These are phyloP conservation scores for Stenocarpella maydis DNA, from an alignment of 2,329 filamentous ascomycete genomes.

Conservation along the genomic window DNA sequence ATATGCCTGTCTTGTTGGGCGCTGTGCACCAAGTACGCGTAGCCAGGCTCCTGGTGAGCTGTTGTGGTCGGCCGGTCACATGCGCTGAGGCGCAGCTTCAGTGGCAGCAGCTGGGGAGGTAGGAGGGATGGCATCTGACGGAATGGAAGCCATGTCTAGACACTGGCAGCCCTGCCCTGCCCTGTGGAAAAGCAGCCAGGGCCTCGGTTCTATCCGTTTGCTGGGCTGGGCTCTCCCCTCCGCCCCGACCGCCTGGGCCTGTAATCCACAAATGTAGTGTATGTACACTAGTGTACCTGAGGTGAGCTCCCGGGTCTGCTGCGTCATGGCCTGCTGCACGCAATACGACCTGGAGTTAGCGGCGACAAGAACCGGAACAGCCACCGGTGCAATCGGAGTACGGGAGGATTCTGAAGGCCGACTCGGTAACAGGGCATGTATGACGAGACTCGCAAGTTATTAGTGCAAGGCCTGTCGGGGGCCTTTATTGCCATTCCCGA, in stretches of 20 bases:
- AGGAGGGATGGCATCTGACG: not conserved
- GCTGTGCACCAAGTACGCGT: not conserved
- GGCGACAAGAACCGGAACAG: not conserved
- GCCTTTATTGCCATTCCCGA: not conserved
- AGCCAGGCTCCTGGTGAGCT: constrained; percentile 1
- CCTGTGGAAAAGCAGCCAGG: too few species aligned
- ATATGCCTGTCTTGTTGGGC: not conserved
- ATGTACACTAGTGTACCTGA: too few species aligned
- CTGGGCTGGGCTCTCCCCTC: too few species aligned
- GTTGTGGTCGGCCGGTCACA: constrained; percentile 4
- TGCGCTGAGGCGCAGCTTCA: not conserved
- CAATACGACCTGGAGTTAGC: constrained; percentile 21
- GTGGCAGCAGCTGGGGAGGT: not conserved
- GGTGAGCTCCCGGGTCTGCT: not conserved
- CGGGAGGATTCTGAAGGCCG: constrained; percentile 22
- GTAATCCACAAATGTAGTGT: too few species aligned
- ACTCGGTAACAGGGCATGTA: not conserved
- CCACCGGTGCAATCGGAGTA: not conserved
- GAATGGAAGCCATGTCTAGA: too few species aligned
- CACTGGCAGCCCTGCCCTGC: too few species aligned
- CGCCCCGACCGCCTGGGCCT: too few species aligned
- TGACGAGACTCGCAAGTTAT: too few species aligned
- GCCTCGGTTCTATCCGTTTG: not conserved
- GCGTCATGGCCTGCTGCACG: constrained; percentile 4
- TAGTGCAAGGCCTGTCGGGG: too few species aligned